Base-by-base conservation (phyloP, 169 alveolate species). In the Eimeria sp. region DNA sequence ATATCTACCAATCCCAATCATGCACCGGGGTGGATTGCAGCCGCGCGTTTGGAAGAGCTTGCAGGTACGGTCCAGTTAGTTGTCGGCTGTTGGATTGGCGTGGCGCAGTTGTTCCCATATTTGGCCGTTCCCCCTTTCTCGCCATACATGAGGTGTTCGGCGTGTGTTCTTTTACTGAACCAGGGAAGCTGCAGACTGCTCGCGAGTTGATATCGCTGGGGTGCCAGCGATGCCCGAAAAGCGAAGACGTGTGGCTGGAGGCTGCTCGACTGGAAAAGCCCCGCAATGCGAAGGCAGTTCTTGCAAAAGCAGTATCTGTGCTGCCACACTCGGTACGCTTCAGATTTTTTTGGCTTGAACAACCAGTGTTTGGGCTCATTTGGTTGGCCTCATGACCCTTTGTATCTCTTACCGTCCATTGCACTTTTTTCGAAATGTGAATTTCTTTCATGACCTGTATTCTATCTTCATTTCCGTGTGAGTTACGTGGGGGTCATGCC, bases 11-110 rank as follows among this genome's bases (percentile, higher is more conserved):
- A 99, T 96, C 99, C 99, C 9, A 98, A 98, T 65, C 99, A 98
- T 97, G 99, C 99, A 5, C 98, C 99, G 40, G 99, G 99, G 40
- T 99, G 99, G 99, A 99, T 99, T 45, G 99, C 99, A 43, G 99
- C 99, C 30, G 99, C 99, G 34, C 98, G 99, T 61, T 96, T 99
- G 92, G 99, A 99, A 96, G 99, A 99, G 94, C 96, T 99, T 65
- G 99, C 99, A 34, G 98, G 98, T 58, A 65, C 47, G 27, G 80
- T n/a, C 27, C 72, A 72, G 73, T n/a, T 30, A 67, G 89, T 70
- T 67, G 73, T 65, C 20, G n/a, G 45, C 10, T 87, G 75, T 27
- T 63, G 78, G 63, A 40, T 72, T 87, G 30, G 34, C 34, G 5
- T 45, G 0, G 49, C 63, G 18, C 63, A 84, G 61, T 16, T 70